These are phyloP conservation scores for Phaeosphaeria sp. DNA, from an alignment of 2,329 filamentous ascomycete species.

Conservation along the genomic window DNA sequence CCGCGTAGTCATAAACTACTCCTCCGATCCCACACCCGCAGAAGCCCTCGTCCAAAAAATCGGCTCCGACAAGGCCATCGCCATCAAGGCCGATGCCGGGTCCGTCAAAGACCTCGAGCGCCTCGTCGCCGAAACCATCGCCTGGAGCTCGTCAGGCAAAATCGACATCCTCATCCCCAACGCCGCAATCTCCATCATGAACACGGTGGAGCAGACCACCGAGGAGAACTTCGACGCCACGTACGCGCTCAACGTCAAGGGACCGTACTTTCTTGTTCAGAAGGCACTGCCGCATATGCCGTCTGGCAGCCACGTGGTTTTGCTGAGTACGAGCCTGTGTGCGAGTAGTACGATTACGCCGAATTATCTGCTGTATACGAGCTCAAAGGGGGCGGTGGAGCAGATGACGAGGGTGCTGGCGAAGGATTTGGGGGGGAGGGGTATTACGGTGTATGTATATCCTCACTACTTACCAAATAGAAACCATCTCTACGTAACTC, in stretches of 20 bases:
- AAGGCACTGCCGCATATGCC: slow-evolving; percentile 34
- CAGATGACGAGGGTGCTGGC: slow-evolving; percentile 63
- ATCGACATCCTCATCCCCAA: slow-evolving; percentile 67
- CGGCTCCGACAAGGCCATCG: slow-evolving; percentile 55
- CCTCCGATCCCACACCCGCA: slow-evolving; percentile 62
- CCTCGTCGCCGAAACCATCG: slow-evolving; percentile 37
- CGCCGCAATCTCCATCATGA: slow-evolving; percentile 60
- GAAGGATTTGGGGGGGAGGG: slow-evolving; percentile 62
- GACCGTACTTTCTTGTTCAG: slow-evolving; percentile 35
- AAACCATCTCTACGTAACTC: too few relatives aligned
- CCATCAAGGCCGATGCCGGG: slow-evolving; percentile 62
- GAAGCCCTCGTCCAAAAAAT: slow-evolving; percentile 60
- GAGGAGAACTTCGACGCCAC: slow-evolving; percentile 69
- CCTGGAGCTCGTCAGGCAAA: slow-evolving; percentile 48
- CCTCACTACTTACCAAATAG: too few relatives aligned
- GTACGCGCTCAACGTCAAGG: slow-evolving; percentile 64
- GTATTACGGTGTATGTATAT: slow-evolving; percentile 56
- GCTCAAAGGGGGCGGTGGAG: slow-evolving; percentile 67
- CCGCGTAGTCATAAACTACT: slow-evolving; percentile 62
- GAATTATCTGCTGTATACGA: slow-evolving; percentile 53
- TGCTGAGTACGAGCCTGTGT: slow-evolving; percentile 28
- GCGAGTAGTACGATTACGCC: slow-evolving; percentile 21
- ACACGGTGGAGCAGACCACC: slow-evolving; percentile 63
- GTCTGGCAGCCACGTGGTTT: slow-evolving; percentile 19
- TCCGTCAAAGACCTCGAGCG: slow-evolving; percentile 56